Evolutionary conservation across 208 protist species (phyloP).

Genomic region (Willaertia magna): DNA sequence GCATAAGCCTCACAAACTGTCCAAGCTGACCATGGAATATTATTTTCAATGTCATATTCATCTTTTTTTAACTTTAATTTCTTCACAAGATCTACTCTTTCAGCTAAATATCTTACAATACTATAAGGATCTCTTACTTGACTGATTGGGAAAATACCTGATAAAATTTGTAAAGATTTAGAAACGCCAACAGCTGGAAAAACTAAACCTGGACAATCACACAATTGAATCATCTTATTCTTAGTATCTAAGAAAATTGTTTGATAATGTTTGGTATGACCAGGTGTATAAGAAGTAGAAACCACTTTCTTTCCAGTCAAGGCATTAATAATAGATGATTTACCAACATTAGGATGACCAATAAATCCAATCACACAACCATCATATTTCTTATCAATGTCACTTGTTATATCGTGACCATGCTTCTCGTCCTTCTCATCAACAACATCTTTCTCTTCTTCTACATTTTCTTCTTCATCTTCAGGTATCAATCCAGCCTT

Average conservation of each 20-base stretch:
- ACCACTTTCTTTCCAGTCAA: slow-evolving; percentile 85
- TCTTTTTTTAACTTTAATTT: slow-evolving; percentile 63
- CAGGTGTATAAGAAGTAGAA: slow-evolving; percentile 72
- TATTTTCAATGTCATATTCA: slow-evolving; percentile 29
- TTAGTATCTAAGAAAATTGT: slow-evolving; percentile 65
- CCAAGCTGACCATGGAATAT: slow-evolving; percentile 56
- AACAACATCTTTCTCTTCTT: slow-evolving; percentile 4
- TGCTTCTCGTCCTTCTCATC: neutral
- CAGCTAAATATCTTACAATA: slow-evolving; percentile 65
- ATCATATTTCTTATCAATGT: neutral
- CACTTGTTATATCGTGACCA: neutral
- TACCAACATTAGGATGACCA: slow-evolving; percentile 78
- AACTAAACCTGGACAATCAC: slow-evolving; percentile 83
- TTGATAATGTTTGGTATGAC: slow-evolving; percentile 92
- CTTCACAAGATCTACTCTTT: slow-evolving; percentile 68
- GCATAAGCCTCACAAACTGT: slow-evolving; percentile 79
- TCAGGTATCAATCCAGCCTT: neutral
- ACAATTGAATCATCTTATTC: slow-evolving; percentile 57
- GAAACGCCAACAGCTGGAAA: slow-evolving; percentile 67
- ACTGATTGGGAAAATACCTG: slow-evolving; percentile 84
- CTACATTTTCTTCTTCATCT: neutral
- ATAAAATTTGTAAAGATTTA: slow-evolving; percentile 68
- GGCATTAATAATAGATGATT: slow-evolving; percentile 81
- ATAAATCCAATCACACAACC: slow-evolving; percentile 49
- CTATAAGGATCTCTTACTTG: slow-evolving; percentile 87